Conservation (phyloP, 2,329 filamentous ascomycete genomes). For the Colletotrichum paranaense region DNA sequence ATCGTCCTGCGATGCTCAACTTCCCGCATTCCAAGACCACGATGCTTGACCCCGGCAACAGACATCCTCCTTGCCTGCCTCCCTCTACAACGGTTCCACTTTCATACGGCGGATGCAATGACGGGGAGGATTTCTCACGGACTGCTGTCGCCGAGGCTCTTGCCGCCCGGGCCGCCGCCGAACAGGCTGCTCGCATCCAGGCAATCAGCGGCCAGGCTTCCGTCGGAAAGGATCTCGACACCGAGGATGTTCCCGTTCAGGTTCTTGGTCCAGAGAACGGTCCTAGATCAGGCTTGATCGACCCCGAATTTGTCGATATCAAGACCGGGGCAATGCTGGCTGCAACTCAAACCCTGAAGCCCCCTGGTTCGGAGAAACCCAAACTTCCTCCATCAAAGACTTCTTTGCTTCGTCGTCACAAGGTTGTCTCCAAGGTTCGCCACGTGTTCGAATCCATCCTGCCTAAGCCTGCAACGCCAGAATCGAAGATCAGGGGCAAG, state of each 20-base stretch:
- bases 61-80: slow-evolving; percentile 1
- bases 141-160: too few species aligned
- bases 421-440: slow-evolving; percentile 48
- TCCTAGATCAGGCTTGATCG: not conserved
- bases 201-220: too few species aligned
- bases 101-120: not conserved
- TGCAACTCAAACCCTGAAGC: slow-evolving; percentile 48
- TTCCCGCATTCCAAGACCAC: slow-evolving; percentile 31
- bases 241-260: not conserved
- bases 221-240: too few species aligned
- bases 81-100: slow-evolving; percentile 30
- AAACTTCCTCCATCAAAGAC: slow-evolving; percentile 39
- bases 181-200: not conserved
- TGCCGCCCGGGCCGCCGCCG: not conserved
- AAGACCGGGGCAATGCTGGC: slow-evolving; percentile 51
- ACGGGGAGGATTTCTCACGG: too few species aligned
- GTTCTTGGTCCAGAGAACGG: not conserved
- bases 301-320: slow-evolving; percentile 44
- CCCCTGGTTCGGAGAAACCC: slow-evolving; percentile 32
- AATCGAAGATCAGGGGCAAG: slow-evolving; percentile 30
- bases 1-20: not conserved
- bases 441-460: slow-evolving; percentile 47
- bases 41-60: slow-evolving; percentile 12
- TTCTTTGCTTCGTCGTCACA: slow-evolving; percentile 44
- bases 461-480: slow-evolving; percentile 39